phyloP scores from a whole-genome alignment of 495 filamentous ascomycete genomes.

The Xylaria cubensis region DNA sequence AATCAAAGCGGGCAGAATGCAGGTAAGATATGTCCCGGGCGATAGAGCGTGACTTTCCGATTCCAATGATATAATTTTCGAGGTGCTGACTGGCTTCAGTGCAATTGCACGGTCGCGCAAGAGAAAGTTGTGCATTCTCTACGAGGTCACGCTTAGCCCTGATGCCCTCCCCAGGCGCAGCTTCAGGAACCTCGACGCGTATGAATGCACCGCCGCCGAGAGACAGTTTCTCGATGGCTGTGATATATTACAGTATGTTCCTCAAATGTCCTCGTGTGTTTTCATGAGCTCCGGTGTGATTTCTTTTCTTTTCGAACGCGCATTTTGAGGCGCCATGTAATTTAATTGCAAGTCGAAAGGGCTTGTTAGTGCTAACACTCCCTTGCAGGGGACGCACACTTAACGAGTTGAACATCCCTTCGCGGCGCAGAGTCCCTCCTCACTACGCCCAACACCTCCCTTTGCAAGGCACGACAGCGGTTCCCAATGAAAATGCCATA shows the following conservation, averaged over 20 bases:
- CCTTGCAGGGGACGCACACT: conserved; percentile 70
- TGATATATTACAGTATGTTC: conserved; percentile 77
- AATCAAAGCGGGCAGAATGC: conserved; percentile 58
- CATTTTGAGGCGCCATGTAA: conserved; percentile 30
- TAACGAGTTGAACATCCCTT: conserved; percentile 72
- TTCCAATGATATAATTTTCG: conserved; percentile 50
- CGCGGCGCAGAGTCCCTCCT: conserved; percentile 52
- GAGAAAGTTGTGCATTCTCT: conserved; percentile 84
- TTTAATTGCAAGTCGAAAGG: conserved; percentile 23
- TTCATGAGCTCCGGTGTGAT: conserved; percentile 19
- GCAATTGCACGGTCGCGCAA: conserved; percentile 78
- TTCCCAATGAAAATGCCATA: conserved; percentile 28
- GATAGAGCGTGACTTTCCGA: conserved; percentile 53
- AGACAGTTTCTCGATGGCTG: conserved; percentile 73
- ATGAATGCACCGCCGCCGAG: conserved; percentile 58
- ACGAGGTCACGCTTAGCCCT: conserved; percentile 61
- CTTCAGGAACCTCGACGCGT: conserved; percentile 53
- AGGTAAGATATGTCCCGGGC: conserved; percentile 49
- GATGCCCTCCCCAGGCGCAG: conserved; percentile 52
- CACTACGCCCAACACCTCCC: conserved; percentile 31
- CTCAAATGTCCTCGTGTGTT: conserved; percentile 7
- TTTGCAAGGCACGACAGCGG: conserved; percentile 24
- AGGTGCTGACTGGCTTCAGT: conserved; percentile 58
- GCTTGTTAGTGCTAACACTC: conserved; percentile 32
- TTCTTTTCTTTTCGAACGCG: conserved; percentile 27